Percentiles rank a stretch among this genome's conserved stretches.
phyloP scores from a whole-genome alignment of 306 rosid species.

The Gynostemma pentaphyllum region DNA sequence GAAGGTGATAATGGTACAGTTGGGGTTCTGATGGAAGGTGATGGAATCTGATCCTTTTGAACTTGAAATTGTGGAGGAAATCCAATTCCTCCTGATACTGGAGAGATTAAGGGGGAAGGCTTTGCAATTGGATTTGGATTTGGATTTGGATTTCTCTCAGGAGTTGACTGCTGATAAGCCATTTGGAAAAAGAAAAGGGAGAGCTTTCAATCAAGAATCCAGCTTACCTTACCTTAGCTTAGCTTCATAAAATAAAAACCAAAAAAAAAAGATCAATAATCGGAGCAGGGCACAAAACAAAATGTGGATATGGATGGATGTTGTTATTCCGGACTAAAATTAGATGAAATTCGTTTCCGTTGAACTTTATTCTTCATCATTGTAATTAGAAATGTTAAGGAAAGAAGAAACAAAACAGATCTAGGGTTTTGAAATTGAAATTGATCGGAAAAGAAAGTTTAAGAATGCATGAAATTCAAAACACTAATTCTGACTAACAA shows the following conservation, averaged over 20 bases:
- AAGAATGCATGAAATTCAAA: neutral
- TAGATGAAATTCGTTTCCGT: neutral
- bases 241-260: no score
- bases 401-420: slow-evolving; percentile 6
- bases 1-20: slow-evolving; percentile 35
- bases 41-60: slow-evolving; percentile 53
- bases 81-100: slow-evolving; percentile 29
- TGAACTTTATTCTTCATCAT: neutral
- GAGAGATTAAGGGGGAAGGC: slow-evolving; percentile 30
- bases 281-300: no score
- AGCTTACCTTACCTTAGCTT: slow-evolving; percentile 2
- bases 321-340: no score
- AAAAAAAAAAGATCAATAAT: no score
- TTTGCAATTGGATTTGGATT: no score
- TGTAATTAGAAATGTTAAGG: neutral
- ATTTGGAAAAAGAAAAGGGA: slow-evolving; percentile 15
- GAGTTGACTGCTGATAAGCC: slow-evolving; percentile 49
- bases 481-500: neutral
- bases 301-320: no score
- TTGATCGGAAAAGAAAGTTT: slow-evolving; percentile 13
- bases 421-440: slow-evolving; percentile 31
- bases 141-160: slow-evolving; percentile 38
- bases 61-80: slow-evolving; percentile 51
- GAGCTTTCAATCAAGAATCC: slow-evolving; percentile 22
- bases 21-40: slow-evolving; percentile 35